phyloP scores from a whole-genome alignment of 352 stramenopile genomes.

The Pythium oligandrum region DNA sequence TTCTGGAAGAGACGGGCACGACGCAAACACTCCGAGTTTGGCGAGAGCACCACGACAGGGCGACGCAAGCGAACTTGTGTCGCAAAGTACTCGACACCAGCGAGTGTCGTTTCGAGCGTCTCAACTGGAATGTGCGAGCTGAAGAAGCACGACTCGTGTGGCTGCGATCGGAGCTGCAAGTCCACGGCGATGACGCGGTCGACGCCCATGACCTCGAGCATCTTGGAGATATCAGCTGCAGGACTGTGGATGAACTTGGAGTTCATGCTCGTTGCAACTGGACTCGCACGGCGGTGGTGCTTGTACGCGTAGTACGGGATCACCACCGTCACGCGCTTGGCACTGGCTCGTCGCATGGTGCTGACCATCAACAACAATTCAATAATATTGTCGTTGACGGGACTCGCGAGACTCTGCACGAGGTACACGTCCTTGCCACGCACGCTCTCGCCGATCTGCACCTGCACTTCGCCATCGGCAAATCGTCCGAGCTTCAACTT shows the following conservation, averaged over 20 bases:
- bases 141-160: slow-evolving; percentile 91
- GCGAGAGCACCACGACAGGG: slow-evolving; percentile 83
- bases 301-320: slow-evolving; percentile 94
- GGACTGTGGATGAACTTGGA: slow-evolving; percentile 90
- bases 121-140: slow-evolving; percentile 88
- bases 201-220: slow-evolving; percentile 93
- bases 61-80: slow-evolving; percentile 77
- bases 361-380: slow-evolving; percentile 94
- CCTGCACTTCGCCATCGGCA: slow-evolving; percentile 90
- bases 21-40: slow-evolving; percentile 85
- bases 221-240: slow-evolving; percentile 87
- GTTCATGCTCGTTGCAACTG: slow-evolving; percentile 85
- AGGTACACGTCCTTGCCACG: slow-evolving; percentile 94
- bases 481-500: slow-evolving; percentile 89
- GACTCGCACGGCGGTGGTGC: slow-evolving; percentile 85
- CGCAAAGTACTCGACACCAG: slow-evolving; percentile 89
- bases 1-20: slow-evolving; percentile 83
- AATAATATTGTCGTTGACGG: slow-evolving; percentile 94
- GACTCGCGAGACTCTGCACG: slow-evolving; percentile 88
- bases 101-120: slow-evolving; percentile 89
- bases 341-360: slow-evolving; percentile 89
- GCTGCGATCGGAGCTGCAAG: slow-evolving; percentile 87
- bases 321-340: slow-evolving; percentile 93
- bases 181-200: slow-evolving; percentile 93
- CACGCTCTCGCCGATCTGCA: slow-evolving; percentile 91